A percentile compares a stretch with the other conserved stretches of the same genome.
phyloP scores from a whole-genome alignment of 805 yeast species.

The Kluyveromyces aestuarii region DNA sequence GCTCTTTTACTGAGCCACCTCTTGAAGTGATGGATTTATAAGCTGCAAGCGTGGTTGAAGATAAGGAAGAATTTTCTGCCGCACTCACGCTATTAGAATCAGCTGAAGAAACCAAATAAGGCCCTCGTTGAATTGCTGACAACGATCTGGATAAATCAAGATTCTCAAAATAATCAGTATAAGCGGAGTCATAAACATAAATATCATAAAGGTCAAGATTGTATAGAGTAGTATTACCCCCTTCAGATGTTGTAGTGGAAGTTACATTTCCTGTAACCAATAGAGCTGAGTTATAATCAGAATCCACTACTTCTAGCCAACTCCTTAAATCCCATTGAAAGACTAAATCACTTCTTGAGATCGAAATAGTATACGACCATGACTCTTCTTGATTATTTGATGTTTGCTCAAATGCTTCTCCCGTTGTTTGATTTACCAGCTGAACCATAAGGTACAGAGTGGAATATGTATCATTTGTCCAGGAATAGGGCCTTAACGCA shows the following conservation, averaged over 20 bases:
- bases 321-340: constrained; percentile 60
- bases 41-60: constrained; percentile 11
- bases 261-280: constrained; percentile 51
- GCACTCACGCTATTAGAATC: constrained; percentile 1
- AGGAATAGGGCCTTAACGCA: constrained; percentile 20
- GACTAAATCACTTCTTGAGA: constrained; percentile 51
- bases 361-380: constrained; percentile 63
- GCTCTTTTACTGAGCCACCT: constrained; percentile 45
- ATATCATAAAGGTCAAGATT: constrained; percentile 28
- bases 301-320: constrained; percentile 52
- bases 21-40: constrained; percentile 34
- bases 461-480: constrained; percentile 11
- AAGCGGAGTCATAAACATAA: constrained; percentile 39
- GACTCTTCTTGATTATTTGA: background rate
- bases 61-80: constrained; percentile 17
- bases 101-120: constrained; percentile 27
- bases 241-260: constrained; percentile 7
- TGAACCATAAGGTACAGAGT: constrained; percentile 20
- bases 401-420: constrained; percentile 5
- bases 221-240: constrained; percentile 15
- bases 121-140: constrained; percentile 62
- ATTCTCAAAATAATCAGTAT: constrained; percentile 26
- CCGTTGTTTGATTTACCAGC: constrained; percentile 17
- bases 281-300: constrained; percentile 61
- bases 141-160: constrained; percentile 43